Evolutionary conservation across 768 basidiomycete species (phyloP).

Genomic region (Suillus lakei): DNA sequence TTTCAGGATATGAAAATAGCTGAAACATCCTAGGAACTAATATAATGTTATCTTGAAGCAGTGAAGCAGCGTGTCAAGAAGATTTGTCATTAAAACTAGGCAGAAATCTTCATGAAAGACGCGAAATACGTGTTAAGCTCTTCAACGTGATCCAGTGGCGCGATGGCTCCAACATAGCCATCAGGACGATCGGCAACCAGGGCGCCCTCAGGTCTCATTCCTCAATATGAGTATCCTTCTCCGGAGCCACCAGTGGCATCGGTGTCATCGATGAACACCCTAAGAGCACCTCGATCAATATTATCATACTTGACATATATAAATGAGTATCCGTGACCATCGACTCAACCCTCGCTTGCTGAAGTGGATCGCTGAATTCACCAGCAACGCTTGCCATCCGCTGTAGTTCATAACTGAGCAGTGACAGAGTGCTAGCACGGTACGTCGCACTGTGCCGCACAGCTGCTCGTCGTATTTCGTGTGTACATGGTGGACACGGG

Average conservation of each 20-base stretch:
- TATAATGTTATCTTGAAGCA: too few species aligned
- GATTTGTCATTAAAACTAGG: too few species aligned
- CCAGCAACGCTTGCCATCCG: too few species aligned
- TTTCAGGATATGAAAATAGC: too few species aligned
- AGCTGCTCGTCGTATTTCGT: too few species aligned
- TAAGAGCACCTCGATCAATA: constrained; percentile 25
- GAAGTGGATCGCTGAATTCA: constrained; percentile 31
- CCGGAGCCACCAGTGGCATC: constrained; percentile 49
- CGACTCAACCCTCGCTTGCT: constrained; percentile 28
- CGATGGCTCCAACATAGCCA: constrained; percentile 65
- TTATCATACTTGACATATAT: neutral
- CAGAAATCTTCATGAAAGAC: constrained; percentile 34
- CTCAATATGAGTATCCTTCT: constrained; percentile 59
- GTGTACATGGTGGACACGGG: too few species aligned
- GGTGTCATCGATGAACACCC: constrained; percentile 63
- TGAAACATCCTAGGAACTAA: too few species aligned
- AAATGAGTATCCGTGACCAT: constrained; percentile 25
- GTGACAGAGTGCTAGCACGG: too few species aligned
- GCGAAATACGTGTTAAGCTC: constrained; percentile 53
- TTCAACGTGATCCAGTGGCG: constrained; percentile 45
- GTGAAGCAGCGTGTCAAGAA: too few species aligned
- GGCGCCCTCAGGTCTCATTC: constrained; percentile 36
- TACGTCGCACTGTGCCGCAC: too few species aligned
- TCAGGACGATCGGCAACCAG: constrained; percentile 36
- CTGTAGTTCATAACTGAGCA: too few species aligned